A percentile compares a stretch with the other conserved stretches of the same genome.
phyloP scores from a whole-genome alignment of 352 stramenopile species.

The Pythium rhizo-oryzae region DNA sequence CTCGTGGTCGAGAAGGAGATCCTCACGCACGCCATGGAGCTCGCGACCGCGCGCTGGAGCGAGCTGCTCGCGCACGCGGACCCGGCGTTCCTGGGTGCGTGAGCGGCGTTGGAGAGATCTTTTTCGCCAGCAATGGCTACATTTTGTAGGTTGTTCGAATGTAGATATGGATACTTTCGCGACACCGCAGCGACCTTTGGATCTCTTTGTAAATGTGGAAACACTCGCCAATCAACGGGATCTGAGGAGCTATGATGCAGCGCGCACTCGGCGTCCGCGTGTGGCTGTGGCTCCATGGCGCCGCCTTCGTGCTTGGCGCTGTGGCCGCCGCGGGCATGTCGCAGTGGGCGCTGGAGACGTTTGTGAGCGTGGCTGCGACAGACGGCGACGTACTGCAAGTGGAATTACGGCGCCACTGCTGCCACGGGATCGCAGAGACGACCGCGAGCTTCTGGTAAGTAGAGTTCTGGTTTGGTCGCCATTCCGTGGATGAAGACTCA shows the following conservation, averaged over 20 bases:
- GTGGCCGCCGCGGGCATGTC: not conserved
- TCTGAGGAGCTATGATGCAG: not conserved
- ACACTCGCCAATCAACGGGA: constrained; percentile 1
- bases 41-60: constrained; percentile 50
- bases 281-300: not conserved
- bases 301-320: no score
- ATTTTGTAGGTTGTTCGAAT: constrained; percentile 20
- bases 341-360: constrained; percentile 32
- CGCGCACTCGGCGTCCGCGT: not conserved
- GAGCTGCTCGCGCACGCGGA: constrained; percentile 48
- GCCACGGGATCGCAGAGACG: constrained; percentile 11
- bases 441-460: constrained; percentile 29
- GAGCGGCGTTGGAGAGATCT: no score
- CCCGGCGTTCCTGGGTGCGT: constrained; percentile 39
- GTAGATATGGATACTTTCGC: constrained; percentile 12
- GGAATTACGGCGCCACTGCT: constrained; percentile 33
- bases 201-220: constrained; percentile 2
- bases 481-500: not conserved
- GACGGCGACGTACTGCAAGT: constrained; percentile 15
- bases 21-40: constrained; percentile 49
- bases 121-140: no score
- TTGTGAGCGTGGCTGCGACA: constrained; percentile 20
- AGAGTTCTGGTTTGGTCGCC: not conserved
- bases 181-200: constrained; percentile 7
- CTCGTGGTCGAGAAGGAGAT: constrained; percentile 68